A percentile compares a stretch with the other conserved stretches of the same genome.
These are phyloP conservation scores for Beauveria sp. DNA, from an alignment of 2,329 filamentous ascomycete species.

Conservation along the genomic window DNA sequence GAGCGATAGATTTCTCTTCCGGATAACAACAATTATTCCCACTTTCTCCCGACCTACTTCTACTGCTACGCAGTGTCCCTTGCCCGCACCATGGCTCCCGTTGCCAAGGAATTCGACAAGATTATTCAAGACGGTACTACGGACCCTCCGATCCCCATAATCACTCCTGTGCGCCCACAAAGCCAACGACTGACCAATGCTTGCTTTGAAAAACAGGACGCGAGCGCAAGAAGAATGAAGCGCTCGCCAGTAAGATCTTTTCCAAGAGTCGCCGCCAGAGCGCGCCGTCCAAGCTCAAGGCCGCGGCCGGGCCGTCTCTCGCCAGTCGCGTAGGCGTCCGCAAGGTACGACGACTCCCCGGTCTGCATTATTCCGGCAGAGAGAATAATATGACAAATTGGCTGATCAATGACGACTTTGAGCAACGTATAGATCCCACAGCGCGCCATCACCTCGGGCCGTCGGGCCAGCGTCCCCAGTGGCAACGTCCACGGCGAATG, in stretches of 20 bases:
- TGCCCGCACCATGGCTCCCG: constrained; percentile 8
- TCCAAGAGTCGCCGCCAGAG: constrained; percentile 52
- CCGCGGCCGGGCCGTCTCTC: constrained; percentile 46
- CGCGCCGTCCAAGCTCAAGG: constrained; percentile 43
- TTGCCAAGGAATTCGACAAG: constrained; percentile 15
- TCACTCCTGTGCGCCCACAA: neutral
- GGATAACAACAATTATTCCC: neutral
- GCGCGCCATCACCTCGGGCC: constrained; percentile 14
- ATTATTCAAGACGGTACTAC: constrained; percentile 14
- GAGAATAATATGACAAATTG: neutral
- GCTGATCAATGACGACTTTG: neutral
- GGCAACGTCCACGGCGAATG: constrained; percentile 60
- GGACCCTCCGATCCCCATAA: neutral
- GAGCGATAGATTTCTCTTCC: neutral
- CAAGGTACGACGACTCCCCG: constrained; percentile 44
- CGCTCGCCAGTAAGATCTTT: constrained; percentile 66
- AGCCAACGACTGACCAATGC: neutral
- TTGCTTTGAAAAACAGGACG: constrained; percentile 37
- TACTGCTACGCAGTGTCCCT: neutral
- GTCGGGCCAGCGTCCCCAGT: constrained; percentile 29
- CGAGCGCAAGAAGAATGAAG: constrained; percentile 63
- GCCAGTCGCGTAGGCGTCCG: constrained; percentile 66
- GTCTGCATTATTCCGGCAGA: neutral
- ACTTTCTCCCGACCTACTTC: neutral
- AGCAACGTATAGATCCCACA: constrained; percentile 16